Evolutionary conservation across 768 basidiomycete species (phyloP).

Genomic region (Tricholoma bakamatsutake): DNA sequence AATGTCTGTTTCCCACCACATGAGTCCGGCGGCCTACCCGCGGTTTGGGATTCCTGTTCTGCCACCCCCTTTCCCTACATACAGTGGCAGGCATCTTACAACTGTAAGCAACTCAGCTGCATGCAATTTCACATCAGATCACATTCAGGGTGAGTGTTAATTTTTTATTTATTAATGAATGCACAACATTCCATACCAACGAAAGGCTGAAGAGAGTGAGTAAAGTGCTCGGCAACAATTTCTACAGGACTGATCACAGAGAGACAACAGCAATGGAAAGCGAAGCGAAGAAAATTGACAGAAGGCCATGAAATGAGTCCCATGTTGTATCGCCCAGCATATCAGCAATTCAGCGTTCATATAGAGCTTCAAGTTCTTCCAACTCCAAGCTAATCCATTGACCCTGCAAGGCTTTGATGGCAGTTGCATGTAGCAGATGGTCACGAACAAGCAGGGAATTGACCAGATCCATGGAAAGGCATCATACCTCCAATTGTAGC

Average conservation of each 20-base stretch:
- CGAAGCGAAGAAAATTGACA: neutral
- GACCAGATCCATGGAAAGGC: conserved; percentile 34
- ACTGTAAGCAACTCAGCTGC: too few species aligned
- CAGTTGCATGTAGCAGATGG: conserved; percentile 54
- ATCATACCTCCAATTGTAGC: neutral
- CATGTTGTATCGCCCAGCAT: conserved; percentile 8
- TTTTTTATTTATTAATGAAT: too few species aligned
- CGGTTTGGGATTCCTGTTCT: too few species aligned
- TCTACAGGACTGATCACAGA: neutral
- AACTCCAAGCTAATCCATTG: conserved; percentile 64
- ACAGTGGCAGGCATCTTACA: too few species aligned
- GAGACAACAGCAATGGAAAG: neutral
- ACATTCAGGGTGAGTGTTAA: too few species aligned
- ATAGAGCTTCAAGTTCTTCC: conserved; percentile 54
- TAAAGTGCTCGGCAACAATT: conserved; percentile 1
- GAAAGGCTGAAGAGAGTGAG: too few species aligned
- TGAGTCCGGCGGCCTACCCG: too few species aligned
- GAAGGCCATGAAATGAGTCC: conserved; percentile 6
- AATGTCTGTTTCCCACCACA: too few species aligned
- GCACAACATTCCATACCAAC: too few species aligned
- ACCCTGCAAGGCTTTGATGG: conserved; percentile 52
- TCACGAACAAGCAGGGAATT: conserved; percentile 55
- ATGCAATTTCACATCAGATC: too few species aligned
- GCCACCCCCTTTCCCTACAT: too few species aligned
- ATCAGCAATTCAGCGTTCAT: conserved; percentile 44